Evolutionary conservation across 768 basidiomycete genomes (phyloP).

Genomic region (Naganishia randhawae): DNA sequence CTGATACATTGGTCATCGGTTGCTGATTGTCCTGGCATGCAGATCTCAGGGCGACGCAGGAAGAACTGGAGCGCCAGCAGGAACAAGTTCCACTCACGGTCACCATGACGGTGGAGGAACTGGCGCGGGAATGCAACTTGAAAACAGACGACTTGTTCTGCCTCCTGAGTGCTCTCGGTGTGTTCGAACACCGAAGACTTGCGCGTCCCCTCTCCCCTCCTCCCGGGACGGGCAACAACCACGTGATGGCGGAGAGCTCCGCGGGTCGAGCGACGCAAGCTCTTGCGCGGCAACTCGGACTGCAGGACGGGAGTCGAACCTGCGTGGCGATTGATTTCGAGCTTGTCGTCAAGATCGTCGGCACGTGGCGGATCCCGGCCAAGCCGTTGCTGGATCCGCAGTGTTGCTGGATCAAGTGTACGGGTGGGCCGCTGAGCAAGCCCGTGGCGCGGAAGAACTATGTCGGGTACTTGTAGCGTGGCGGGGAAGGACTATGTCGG

Average conservation of each 20-base stretch:
- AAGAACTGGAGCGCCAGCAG: constrained; percentile 2
- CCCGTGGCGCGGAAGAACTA: constrained; percentile 1
- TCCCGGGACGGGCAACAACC: too few species aligned
- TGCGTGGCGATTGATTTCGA: constrained; percentile 11
- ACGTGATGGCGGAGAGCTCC: neutral
- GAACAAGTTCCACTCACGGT: constrained; percentile 1
- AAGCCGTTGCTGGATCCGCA: constrained; percentile 11
- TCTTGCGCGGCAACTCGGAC: neutral
- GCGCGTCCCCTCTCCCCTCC: neutral
- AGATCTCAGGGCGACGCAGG: constrained; percentile 5
- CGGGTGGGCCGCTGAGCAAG: constrained; percentile 9
- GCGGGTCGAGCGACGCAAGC: neutral
- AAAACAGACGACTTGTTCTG: constrained; percentile 16
- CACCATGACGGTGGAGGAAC: constrained; percentile 9
- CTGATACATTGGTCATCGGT: too few species aligned
- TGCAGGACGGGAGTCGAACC: constrained; percentile 4
- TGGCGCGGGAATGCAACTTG: constrained; percentile 5
- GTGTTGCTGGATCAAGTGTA: constrained; percentile 15
- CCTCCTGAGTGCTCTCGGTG: constrained; percentile 11
- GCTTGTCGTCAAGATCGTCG: constrained; percentile 17
- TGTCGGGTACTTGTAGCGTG: constrained; percentile 10
- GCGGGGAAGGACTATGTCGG: neutral
- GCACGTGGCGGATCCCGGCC: constrained; percentile 19
- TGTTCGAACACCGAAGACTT: constrained; percentile 2
- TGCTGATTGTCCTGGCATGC: neutral